Evolutionary conservation across 352 stramenopile genomes (phyloP), one percentile per base, ranked within the genome.

Genomic region (Elongisporangium senticosum): DNA sequence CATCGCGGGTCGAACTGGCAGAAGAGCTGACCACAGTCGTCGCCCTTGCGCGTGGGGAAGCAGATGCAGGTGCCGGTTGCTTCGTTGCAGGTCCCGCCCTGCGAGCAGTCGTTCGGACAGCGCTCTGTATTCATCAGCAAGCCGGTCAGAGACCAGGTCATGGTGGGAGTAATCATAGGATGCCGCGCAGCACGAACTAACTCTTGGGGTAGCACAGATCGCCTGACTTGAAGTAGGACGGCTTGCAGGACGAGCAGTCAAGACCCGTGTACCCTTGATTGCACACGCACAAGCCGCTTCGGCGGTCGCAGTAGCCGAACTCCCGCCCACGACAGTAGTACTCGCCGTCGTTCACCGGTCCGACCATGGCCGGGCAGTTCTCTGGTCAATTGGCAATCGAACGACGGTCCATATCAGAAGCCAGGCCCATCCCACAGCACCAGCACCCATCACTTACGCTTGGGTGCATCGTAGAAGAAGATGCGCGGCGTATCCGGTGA

Each of bases 271-370:
- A 98, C 2, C 96, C 96, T 43, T 89, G 69, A 56, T 97, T 98
- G 66, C 96, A 98, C 28, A 96, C 93, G 62, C 96, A 98, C 1
- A 93, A 81, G 0, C 96, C 94, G 33, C 69, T 97, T 48, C 90
- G 84, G 28, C 89, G 83, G 70, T 99, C 96, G 68, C 96, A 99
- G 67, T 96, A 98, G 22, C 96, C 95, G 65, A 95, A 96, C 55
- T 96, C 82, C 51, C 89, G 86, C 19, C 85, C 79, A 22, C 62
- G 64, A 64, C 96, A 99, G 69, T 97, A 98, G 74, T 92, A 98
- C 64, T 95, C 85, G 11, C 83, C 72, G 53, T 98, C 83, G 23
- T 79, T 77, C 47, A 95, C 72, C 5, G 95, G 93, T 2, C 96
- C 95, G 52, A 92, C 74, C 86, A 95, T 95, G 3, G 80, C 77